A percentile compares a stretch with the other conserved stretches of the same genome.
Evolutionary conservation across 306 rosid species (phyloP).

Genomic region (Cajanus cajan): DNA sequence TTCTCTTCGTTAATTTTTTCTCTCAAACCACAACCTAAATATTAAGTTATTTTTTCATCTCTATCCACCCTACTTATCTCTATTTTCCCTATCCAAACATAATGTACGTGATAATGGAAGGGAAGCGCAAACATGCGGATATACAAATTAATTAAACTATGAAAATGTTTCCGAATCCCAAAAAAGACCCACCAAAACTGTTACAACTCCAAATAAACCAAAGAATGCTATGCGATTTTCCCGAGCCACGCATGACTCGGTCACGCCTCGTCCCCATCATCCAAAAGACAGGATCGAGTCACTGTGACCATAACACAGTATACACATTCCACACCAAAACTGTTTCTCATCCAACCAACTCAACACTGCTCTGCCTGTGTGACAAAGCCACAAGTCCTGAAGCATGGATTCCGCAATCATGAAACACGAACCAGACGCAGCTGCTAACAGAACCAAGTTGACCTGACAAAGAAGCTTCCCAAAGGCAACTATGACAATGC

Average conservation of each 20-base stretch:
- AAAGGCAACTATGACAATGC: constrained; percentile 26
- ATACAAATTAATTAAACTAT: constrained; percentile 34
- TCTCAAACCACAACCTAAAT: too few relatives aligned
- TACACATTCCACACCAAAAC: constrained; percentile 45
- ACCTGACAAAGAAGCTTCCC: constrained; percentile 41
- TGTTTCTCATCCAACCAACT: constrained; percentile 30
- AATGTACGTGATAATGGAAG: neutral
- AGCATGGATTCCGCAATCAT: constrained; percentile 37
- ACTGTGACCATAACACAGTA: constrained; percentile 8
- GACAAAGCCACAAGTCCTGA: constrained; percentile 31
- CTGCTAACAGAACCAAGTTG: constrained; percentile 26
- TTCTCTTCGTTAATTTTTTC: too few relatives aligned
- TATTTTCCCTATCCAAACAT: neutral
- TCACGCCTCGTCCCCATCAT: constrained; percentile 37
- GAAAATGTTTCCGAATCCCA: constrained; percentile 18
- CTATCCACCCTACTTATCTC: neutral
- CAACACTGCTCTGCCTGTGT: constrained; percentile 17
- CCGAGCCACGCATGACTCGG: constrained; percentile 22
- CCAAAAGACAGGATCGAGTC: constrained; percentile 27
- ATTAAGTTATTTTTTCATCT: too few relatives aligned
- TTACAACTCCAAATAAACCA: constrained; percentile 8
- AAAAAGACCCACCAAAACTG: constrained; percentile 45
- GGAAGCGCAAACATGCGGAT: neutral
- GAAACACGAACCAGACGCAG: constrained; percentile 33
- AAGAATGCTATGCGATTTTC: constrained; percentile 34